Evolutionary conservation across 2,329 filamentous ascomycete genomes (phyloP).

Genomic region (Claviceps monticola): DNA sequence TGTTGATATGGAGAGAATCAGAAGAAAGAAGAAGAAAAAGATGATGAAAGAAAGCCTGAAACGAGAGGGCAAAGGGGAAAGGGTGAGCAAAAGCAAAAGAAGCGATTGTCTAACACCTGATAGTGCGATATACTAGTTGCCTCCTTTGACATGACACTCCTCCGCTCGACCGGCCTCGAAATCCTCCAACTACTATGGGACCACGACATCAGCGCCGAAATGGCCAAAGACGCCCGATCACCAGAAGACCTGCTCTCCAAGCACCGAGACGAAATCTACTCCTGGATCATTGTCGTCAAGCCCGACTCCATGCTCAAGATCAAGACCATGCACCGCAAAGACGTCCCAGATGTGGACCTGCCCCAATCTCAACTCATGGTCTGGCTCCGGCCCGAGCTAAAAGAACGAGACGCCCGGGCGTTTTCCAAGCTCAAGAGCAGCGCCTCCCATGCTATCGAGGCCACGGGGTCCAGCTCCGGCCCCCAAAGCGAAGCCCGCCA

Average conservation of each 20-base stretch:
- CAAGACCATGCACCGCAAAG: slow-evolving; percentile 62
- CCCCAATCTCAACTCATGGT: slow-evolving; percentile 56
- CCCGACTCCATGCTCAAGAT: slow-evolving; percentile 65
- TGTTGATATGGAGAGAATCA: too few relatives aligned
- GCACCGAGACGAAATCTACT: slow-evolving; percentile 64
- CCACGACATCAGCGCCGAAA: slow-evolving; percentile 74
- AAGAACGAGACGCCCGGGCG: slow-evolving; percentile 58
- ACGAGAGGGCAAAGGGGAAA: not conserved
- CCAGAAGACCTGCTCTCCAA: slow-evolving; percentile 66
- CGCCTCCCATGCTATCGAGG: slow-evolving; percentile 16
- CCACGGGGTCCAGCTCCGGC: slow-evolving; percentile 5
- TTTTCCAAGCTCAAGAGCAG: slow-evolving; percentile 27
- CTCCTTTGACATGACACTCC: slow-evolving; percentile 65
- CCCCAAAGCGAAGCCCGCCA: slow-evolving; percentile 20
- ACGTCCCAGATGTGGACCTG: slow-evolving; percentile 63
- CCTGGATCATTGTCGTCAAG: slow-evolving; percentile 83
- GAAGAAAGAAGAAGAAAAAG: slow-evolving; percentile 39
- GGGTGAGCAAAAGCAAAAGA: not conserved
- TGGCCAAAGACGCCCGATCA: slow-evolving; percentile 66
- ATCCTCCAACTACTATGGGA: slow-evolving; percentile 69
- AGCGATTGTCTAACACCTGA: not conserved
- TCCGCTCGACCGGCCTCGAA: slow-evolving; percentile 63
- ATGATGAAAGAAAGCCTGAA: not conserved
- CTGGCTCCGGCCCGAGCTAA: slow-evolving; percentile 71
- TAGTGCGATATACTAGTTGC: slow-evolving; percentile 82